phyloP scores from a whole-genome alignment of 768 basidiomycete genomes.

The Podaxis mareebaensis region DNA sequence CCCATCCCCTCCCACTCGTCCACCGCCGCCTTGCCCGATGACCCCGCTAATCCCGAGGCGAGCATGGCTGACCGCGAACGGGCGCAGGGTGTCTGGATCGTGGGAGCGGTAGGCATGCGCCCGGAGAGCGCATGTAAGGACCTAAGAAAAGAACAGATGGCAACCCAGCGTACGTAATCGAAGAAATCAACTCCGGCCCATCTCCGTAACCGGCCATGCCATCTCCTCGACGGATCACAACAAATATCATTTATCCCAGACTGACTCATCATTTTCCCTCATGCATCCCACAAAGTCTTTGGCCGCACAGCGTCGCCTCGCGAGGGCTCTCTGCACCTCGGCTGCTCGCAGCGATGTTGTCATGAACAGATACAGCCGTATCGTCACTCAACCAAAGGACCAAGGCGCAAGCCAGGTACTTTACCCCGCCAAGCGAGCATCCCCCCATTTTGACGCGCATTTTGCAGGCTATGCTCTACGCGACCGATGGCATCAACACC shows the following conservation, averaged over 20 bases:
- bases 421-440: constrained; percentile 1
- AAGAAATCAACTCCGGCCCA: constrained; percentile 20
- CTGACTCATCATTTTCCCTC: neutral
- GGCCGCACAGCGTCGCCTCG: constrained; percentile 26
- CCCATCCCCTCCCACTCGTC: neutral
- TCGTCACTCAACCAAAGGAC: constrained; percentile 87
- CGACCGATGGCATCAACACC: constrained; percentile 85
- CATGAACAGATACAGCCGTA: constrained; percentile 74
- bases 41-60: neutral
- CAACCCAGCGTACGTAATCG: constrained; percentile 52
- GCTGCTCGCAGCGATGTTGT: constrained; percentile 42
- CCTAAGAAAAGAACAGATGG: constrained; percentile 48
- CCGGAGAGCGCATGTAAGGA: constrained; percentile 44
- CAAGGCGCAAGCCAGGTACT: constrained; percentile 92
- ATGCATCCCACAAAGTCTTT: constrained; percentile 25
- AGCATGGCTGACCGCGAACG: neutral
- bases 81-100: constrained; percentile 40
- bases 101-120: constrained; percentile 54
- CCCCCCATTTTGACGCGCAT: constrained; percentile 1
- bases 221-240: constrained; percentile 7
- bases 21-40: neutral
- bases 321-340: constrained; percentile 40
- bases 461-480: constrained; percentile 93
- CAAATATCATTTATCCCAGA: neutral
- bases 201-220: constrained; percentile 17